Evolutionary conservation across 1,139 yeast genomes (phyloP), one percentile per base, ranked within the genome.

Genomic region (Eremothecium cymbalariae): DNA sequence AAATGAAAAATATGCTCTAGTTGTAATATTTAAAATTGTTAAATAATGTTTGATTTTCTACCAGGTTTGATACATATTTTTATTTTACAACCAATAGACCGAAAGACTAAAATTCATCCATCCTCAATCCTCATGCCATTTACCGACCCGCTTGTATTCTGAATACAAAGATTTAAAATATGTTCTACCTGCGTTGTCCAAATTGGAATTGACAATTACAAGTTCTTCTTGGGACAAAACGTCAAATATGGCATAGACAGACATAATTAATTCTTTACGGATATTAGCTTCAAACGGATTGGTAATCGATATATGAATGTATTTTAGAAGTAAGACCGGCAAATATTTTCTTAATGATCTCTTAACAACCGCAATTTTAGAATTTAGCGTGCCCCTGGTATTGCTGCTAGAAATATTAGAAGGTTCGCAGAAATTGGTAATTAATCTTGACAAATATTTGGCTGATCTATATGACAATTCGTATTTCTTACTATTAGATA

Each of bases 371-470:
- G 77, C 64, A 0, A 79, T 57, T 2, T 74, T 64, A 0, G 90
- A 75, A 13, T 70, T 77, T 37, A 82, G 60, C 2, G 65, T 56
- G 17, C 57, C 50, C 17, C 50, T 56, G 7, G 53, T 51, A 27
- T 53, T 51, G 8, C 42, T 42, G 16, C 41, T 45, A 12, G 38
- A 41, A 37, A 46, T 31, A 45, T 51, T 37, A 28, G 60, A 56
- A 1, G 95, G 94, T 44, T 84, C 94, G 62, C 94, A 83, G 28
- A 81, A 60, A 48, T 81, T 80, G 20, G 68, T 62, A 35, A 85
- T 51, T 12, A 83, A 58, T 48, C 95, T 70, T 1, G 79, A 58
- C 38, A 64, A 73, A 0, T 75, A 58, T 6, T 60, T 52, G 0
- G 79, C 81, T 3, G 51, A 46, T 4, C 24, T 31, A 2, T 26